These are phyloP conservation scores for Yarrowia bubula DNA, from an alignment of 805 yeast genomes.

Conservation along the genomic window DNA sequence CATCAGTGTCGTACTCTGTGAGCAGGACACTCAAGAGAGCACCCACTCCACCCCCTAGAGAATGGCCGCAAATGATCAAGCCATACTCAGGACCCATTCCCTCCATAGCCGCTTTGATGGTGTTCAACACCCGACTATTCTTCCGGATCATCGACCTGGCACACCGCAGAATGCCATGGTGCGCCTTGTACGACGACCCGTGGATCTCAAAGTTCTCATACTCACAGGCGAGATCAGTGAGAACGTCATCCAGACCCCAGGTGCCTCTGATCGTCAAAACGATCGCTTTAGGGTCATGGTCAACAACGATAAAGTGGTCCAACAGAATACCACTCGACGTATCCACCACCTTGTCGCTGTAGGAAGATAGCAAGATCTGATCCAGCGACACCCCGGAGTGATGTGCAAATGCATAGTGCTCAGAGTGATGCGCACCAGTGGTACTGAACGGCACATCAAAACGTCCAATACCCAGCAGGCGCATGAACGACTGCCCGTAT, in stretches of 20 bases:
- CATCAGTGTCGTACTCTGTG: constrained; percentile 29
- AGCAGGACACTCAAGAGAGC: constrained; percentile 37
- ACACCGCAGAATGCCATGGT: constrained; percentile 38
- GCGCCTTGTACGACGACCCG: constrained; percentile 36
- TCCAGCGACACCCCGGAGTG: constrained; percentile 37
- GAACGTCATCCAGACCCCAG: constrained; percentile 38
- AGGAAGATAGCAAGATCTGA: constrained; percentile 38
- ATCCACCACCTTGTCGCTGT: constrained; percentile 33
- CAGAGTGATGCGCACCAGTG: constrained; percentile 35
- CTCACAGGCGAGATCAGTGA: constrained; percentile 39
- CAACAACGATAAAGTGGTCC: constrained; percentile 38
- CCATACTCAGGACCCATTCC: constrained; percentile 38
- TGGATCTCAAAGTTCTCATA: constrained; percentile 38
- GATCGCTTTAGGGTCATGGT: constrained; percentile 37
- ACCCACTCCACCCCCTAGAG: constrained; percentile 41
- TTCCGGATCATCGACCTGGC: constrained; percentile 34
- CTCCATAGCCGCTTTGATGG: constrained; percentile 35
- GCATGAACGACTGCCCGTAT: constrained; percentile 40
- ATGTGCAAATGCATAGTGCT: constrained; percentile 39
- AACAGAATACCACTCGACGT: constrained; percentile 37
- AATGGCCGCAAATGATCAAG: constrained; percentile 40
- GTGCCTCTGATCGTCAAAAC: constrained; percentile 41
- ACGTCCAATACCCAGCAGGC: constrained; percentile 36
- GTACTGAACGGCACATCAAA: constrained; percentile 33
- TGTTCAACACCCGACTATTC: constrained; percentile 34